A percentile compares a stretch with the other conserved stretches of the same genome.
phyloP scores from a whole-genome alignment of 208 protist species.

The Lotmaria passim region DNA sequence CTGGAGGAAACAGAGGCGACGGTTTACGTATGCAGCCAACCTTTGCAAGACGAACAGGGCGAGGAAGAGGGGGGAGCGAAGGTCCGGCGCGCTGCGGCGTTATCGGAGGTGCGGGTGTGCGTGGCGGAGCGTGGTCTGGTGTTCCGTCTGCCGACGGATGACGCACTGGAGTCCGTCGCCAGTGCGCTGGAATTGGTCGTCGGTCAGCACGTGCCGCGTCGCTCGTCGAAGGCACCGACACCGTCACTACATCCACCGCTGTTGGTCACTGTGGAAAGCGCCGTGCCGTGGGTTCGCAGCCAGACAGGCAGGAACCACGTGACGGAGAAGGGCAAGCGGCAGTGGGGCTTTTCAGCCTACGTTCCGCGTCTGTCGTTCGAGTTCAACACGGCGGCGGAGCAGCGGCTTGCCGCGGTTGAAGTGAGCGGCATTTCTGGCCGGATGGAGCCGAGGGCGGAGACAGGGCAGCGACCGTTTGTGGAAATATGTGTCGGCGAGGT shows the following conservation, averaged over 20 bases:
- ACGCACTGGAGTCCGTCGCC: background rate
- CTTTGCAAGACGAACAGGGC: too few relatives aligned
- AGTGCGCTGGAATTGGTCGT: slow-evolving; percentile 14
- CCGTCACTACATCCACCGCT: too few relatives aligned
- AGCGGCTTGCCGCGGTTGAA: background rate
- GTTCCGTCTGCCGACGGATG: slow-evolving; percentile 5
- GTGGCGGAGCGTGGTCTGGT: slow-evolving; percentile 1
- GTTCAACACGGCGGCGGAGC: background rate
- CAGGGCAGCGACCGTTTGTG: background rate
- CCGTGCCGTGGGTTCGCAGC: too few relatives aligned
- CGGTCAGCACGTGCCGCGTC: slow-evolving; percentile 5
- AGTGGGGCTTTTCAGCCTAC: slow-evolving; percentile 6
- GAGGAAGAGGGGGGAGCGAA: too few relatives aligned
- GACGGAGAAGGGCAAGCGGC: background rate
- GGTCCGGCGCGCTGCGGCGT: too few relatives aligned
- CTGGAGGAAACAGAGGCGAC: slow-evolving; percentile 1
- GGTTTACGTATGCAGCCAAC: background rate
- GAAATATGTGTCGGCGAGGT: slow-evolving; percentile 1
- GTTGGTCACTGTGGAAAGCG: too few relatives aligned
- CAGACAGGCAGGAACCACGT: too few relatives aligned
- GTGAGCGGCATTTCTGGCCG: background rate
- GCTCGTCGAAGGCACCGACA: background rate
- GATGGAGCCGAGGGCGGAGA: background rate
- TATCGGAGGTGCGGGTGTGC: background rate
- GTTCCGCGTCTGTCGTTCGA: slow-evolving; percentile 4